Base-by-base conservation (phyloP, 768 basidiomycete genomes). In the Agaricus sinodeliciosus region DNA sequence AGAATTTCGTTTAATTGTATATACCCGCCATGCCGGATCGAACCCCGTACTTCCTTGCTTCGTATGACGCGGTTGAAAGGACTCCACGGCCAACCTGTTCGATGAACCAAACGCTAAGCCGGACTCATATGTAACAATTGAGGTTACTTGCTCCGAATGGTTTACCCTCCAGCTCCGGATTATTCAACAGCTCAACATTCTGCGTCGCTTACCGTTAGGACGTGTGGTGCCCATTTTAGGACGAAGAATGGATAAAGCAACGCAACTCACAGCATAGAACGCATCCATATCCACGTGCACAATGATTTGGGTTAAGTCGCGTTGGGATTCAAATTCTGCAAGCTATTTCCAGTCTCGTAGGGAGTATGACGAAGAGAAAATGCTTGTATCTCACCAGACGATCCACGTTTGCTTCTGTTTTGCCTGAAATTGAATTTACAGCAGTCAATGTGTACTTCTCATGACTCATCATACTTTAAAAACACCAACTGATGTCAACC, bases 281-380 rank as follows among this genome's bases (percentile, higher is more conserved):
- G 92, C 91, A 65, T 97, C 95, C 82, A 94, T 93, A 62, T 99
- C 96, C 27, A 96, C 84, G 63, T 98, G 94, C 4, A 97, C 89
- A 55, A 99, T 90, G 16, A 70, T 78, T 65, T 94, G 90, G 2
- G 79, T 78, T 26, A 97, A 69, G 64, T 97, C 93, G 43, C 94
- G 72, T 46, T 80, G 74, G 1, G 74, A 68, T 65, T 95, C 92
- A 3, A 95, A 72, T 55, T 87, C 82, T 16, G 71, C 68, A 3
- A 94, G 72, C 89, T 85, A 12, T 13, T 34, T 19, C 12, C 37
- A 34, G 31, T 31, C 31, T 28, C 26, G 13, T 31, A 36, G 0
- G 35, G 26, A 42, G 15, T 31, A 31, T 31, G 31, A 22, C 22
- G 47, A 18, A 36, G 25, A 49, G 35, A 31, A 46, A 39, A 18